Percentiles rank a stretch among this genome's conserved stretches.
Evolutionary conservation across 2,329 filamentous ascomycete species (phyloP).

Genomic region (Huntiella omanensis): DNA sequence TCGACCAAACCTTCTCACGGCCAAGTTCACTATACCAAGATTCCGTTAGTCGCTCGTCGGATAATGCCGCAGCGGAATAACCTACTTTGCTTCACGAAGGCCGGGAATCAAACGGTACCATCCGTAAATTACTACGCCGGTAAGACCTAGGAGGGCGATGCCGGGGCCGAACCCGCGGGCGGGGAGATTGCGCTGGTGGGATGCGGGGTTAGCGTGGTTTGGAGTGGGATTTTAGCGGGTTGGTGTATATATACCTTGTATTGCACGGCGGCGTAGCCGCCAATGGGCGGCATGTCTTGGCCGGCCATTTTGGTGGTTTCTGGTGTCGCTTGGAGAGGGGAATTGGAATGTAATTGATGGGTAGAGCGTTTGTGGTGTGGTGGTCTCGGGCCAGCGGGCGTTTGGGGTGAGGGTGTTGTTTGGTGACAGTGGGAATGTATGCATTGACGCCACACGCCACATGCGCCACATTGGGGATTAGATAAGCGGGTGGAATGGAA

Average conservation of each 20-base stretch:
- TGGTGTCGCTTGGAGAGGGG: background rate
- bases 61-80: conserved; percentile 14
- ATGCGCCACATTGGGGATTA: too few species aligned
- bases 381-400: background rate
- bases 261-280: conserved; percentile 91
- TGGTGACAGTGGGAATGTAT: too few species aligned
- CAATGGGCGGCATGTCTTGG: conserved; percentile 88
- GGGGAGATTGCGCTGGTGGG: conserved; percentile 65
- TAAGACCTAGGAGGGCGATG: conserved; percentile 58
- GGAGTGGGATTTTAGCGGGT: background rate
- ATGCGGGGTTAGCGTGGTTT: background rate
- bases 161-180: conserved; percentile 75
- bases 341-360: background rate
- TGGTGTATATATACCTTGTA: conserved; percentile 52
- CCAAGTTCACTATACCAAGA: conserved; percentile 55
- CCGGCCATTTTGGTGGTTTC: conserved; percentile 3
- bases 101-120: conserved; percentile 75
- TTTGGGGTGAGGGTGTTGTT: too few species aligned
- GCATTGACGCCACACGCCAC: too few species aligned
- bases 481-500: too few species aligned
- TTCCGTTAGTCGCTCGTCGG: conserved; percentile 6
- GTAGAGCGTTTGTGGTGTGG: background rate
- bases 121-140: conserved; percentile 66
- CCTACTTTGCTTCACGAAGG: conserved; percentile 80
- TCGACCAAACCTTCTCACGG: conserved; percentile 95